A percentile compares a stretch with the other conserved stretches of the same genome.
These are phyloP conservation scores for Staphylotrichum tortipilum DNA, from an alignment of 495 filamentous ascomycete genomes.

Conservation along the genomic window DNA sequence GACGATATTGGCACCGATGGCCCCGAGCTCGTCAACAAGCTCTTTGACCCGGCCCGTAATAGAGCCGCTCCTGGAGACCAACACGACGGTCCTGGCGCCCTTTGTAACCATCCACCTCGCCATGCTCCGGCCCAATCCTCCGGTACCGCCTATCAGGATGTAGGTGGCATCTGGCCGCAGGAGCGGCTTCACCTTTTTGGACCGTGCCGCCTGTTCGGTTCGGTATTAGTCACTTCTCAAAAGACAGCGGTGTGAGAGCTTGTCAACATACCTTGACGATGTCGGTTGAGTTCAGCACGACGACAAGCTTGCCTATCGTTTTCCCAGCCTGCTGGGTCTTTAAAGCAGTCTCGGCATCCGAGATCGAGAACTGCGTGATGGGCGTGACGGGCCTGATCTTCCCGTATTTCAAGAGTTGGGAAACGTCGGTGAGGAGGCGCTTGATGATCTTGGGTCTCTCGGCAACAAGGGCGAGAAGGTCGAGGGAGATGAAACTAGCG, in stretches of 20 bases:
- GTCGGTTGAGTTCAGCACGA: slow-evolving; percentile 33
- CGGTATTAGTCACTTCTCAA: background rate
- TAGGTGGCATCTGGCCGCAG: slow-evolving; percentile 45
- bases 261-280: slow-evolving; percentile 26
- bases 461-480: slow-evolving; percentile 33
- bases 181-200: slow-evolving; percentile 24
- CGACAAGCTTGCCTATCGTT: slow-evolving; percentile 49
- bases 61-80: slow-evolving; percentile 49
- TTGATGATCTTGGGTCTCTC: slow-evolving; percentile 33
- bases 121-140: slow-evolving; percentile 54
- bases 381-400: slow-evolving; percentile 34
- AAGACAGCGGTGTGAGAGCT: background rate
- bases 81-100: slow-evolving; percentile 50
- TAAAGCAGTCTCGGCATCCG: slow-evolving; percentile 49
- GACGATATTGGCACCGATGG: slow-evolving; percentile 30
- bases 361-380: slow-evolving; percentile 40
- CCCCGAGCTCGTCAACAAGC: slow-evolving; percentile 37
- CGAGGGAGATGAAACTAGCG: slow-evolving; percentile 41
- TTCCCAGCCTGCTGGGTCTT: slow-evolving; percentile 48
- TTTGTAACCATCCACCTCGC: slow-evolving; percentile 51
- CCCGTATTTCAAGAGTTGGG: slow-evolving; percentile 31
- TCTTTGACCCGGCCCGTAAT: slow-evolving; percentile 33
- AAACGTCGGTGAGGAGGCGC: slow-evolving; percentile 33
- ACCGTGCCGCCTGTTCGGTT: slow-evolving; percentile 21
- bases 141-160: slow-evolving; percentile 54